Conservation (phyloP, 371 early-diverging fungal genomes). For the Thermomucor indicae-seudaticae region DNA sequence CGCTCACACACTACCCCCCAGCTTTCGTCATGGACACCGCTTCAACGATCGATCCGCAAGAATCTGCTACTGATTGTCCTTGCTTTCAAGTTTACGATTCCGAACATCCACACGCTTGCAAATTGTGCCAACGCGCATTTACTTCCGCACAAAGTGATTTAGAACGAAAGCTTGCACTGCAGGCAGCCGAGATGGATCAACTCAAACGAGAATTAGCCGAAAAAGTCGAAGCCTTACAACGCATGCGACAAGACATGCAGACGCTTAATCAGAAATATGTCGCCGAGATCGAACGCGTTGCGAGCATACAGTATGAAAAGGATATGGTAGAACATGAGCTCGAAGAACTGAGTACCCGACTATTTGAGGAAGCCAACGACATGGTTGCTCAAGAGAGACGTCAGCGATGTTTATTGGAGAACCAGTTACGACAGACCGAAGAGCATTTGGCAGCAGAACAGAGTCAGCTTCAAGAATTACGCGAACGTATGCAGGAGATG, state of each 20-base stretch:
- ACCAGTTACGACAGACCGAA: constrained; percentile 48
- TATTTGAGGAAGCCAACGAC: constrained; percentile 81
- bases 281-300: constrained; percentile 65
- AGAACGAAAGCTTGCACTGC: constrained; percentile 1
- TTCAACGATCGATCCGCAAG: background rate
- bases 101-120: background rate
- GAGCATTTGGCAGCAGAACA: constrained; percentile 64
- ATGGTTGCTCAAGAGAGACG: constrained; percentile 79
- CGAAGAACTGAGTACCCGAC: constrained; percentile 67
- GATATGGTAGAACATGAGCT: constrained; percentile 71
- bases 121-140: constrained; percentile 19
- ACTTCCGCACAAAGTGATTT: background rate
- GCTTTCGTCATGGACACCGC: constrained; percentile 1
- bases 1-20: background rate
- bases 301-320: constrained; percentile 68
- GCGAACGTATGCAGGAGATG: constrained; percentile 23
- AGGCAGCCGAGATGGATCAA: constrained; percentile 9
- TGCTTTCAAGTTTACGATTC: background rate
- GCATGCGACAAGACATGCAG: constrained; percentile 53
- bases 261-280: constrained; percentile 70
- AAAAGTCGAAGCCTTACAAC: constrained; percentile 12
- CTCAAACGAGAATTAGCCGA: constrained; percentile 5
- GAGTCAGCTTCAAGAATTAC: constrained; percentile 72
- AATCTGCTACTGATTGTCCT: background rate
- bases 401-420: constrained; percentile 50